Conservation (phyloP, 306 rosid genomes). For the Bauhinia variegata region DNA sequence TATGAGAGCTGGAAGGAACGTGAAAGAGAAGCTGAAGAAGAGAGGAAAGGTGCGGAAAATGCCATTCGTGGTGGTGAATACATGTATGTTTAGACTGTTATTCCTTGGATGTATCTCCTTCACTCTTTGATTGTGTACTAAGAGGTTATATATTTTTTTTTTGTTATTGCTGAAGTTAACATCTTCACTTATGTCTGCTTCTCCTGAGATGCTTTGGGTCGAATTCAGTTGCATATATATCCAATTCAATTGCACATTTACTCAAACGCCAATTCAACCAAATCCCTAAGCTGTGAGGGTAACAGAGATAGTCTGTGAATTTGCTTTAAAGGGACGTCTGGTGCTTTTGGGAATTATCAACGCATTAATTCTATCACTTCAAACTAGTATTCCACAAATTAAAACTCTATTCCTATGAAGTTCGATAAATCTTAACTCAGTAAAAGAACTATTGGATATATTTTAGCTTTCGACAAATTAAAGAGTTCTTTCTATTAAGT, state of each 20-base stretch:
- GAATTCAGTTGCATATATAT: neutral
- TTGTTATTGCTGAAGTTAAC: neutral
- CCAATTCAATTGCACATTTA: no score
- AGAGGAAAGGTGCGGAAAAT: slow-evolving; percentile 90
- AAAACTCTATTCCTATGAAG: no score
- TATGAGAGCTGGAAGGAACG: slow-evolving; percentile 98
- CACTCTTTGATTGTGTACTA: slow-evolving; percentile 16
- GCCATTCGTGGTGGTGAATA: slow-evolving; percentile 94
- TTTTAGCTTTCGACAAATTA: no score
- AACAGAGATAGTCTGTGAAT: neutral
- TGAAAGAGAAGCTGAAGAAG: slow-evolving; percentile 95
- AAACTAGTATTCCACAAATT: neutral
- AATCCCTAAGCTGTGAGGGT: neutral
- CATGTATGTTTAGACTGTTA: slow-evolving; percentile 72
- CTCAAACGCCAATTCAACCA: neutral
- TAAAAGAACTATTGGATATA: no score
- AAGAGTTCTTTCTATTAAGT: no score
- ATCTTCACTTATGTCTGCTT: neutral
- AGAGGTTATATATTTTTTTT: slow-evolving; percentile 28
- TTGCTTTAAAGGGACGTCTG: neutral
- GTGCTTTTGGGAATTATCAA: neutral
- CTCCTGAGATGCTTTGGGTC: slow-evolving; percentile 4
- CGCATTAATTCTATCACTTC: neutral
- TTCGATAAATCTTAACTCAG: no score
- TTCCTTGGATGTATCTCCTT: slow-evolving; percentile 15